Percentiles rank a stretch among this genome's conserved stretches.
Evolutionary conservation across 106 monocot genomes (phyloP).

Genomic region (Dendrobium huoshanense): DNA sequence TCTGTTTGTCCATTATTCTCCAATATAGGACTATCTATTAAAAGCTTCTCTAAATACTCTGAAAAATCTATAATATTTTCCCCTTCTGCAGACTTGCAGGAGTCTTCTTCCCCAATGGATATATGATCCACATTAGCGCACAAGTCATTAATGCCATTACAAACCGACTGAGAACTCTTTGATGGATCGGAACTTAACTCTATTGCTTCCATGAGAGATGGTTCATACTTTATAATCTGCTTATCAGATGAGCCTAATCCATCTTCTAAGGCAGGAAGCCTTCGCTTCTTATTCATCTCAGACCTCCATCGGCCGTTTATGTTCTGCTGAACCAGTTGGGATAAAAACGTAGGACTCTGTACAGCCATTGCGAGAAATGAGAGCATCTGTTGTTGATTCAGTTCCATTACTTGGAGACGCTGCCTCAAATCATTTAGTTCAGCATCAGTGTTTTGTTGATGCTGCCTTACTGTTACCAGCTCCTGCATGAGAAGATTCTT

Average conservation of each 20-base stretch:
- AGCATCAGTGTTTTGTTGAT: conserved; percentile 35
- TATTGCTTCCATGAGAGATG: conserved; percentile 1
- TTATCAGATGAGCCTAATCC: conserved; percentile 15
- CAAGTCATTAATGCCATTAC: conserved; percentile 14
- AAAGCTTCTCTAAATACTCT: conserved; percentile 18
- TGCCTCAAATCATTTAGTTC: conserved; percentile 26
- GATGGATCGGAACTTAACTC: not conserved
- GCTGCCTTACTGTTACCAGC: conserved; percentile 43
- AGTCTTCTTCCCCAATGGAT: not conserved
- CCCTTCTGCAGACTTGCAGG: conserved; percentile 6
- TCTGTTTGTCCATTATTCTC: conserved; percentile 17
- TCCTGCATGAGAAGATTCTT: conserved; percentile 52
- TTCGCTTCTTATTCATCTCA: conserved; percentile 36
- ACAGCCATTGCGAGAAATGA: conserved; percentile 57
- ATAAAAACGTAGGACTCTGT: conserved; percentile 27
- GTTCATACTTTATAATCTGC: conserved; percentile 41
- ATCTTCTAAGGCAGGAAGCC: conserved; percentile 30
- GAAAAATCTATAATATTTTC: not conserved
- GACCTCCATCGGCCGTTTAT: conserved; percentile 22
- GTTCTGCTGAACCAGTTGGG: conserved; percentile 39
- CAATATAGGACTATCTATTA: conserved; percentile 8
- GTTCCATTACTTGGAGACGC: conserved; percentile 38
- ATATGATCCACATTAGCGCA: conserved; percentile 12
- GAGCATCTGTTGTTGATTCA: conserved; percentile 47
- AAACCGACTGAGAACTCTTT: conserved; percentile 1